A percentile compares a stretch with the other conserved stretches of the same genome.
These are phyloP conservation scores for Datisca glomerata DNA, from an alignment of 306 rosid species.

Conservation along the genomic window DNA sequence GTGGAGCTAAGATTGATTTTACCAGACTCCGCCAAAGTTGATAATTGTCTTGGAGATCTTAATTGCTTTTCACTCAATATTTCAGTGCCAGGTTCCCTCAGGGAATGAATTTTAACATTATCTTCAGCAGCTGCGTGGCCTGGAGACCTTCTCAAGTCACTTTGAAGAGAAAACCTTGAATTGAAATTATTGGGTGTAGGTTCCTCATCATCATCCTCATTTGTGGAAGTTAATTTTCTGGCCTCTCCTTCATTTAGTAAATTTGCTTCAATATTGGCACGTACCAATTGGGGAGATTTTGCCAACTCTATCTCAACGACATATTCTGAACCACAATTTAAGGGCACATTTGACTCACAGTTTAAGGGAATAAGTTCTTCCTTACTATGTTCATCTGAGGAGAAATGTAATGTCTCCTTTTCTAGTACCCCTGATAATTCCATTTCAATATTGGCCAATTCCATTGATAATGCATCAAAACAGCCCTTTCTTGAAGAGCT, in stretches of 20 bases:
- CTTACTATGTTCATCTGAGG: slow-evolving; percentile 10
- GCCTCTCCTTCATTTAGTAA: slow-evolving; percentile 6
- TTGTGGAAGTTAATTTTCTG: slow-evolving; percentile 7
- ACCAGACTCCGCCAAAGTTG: slow-evolving; percentile 18
- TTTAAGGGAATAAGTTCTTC: slow-evolving; percentile 10
- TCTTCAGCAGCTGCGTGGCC: slow-evolving; percentile 11
- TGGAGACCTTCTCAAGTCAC: slow-evolving; percentile 19
- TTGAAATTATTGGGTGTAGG: slow-evolving; percentile 5
- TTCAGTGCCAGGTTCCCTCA: slow-evolving; percentile 3
- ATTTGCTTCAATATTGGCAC: neutral
- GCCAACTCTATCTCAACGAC: neutral
- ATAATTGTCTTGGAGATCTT: slow-evolving; percentile 31
- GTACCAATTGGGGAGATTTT: neutral
- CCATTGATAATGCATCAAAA: slow-evolving; percentile 11
- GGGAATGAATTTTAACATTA: slow-evolving; percentile 1
- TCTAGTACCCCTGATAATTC: slow-evolving; percentile 4
- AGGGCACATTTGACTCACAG: neutral
- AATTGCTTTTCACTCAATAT: slow-evolving; percentile 9
- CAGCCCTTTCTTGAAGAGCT: slow-evolving; percentile 14
- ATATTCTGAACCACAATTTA: neutral
- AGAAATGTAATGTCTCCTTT: slow-evolving; percentile 7
- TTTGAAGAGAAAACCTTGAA: neutral
- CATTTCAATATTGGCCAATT: slow-evolving; percentile 4
- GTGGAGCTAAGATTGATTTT: slow-evolving; percentile 3
- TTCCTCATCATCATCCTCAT: slow-evolving; percentile 10